phyloP scores from a whole-genome alignment of 2,329 filamentous ascomycete species.

The Ophiosphaerella herpotricha region DNA sequence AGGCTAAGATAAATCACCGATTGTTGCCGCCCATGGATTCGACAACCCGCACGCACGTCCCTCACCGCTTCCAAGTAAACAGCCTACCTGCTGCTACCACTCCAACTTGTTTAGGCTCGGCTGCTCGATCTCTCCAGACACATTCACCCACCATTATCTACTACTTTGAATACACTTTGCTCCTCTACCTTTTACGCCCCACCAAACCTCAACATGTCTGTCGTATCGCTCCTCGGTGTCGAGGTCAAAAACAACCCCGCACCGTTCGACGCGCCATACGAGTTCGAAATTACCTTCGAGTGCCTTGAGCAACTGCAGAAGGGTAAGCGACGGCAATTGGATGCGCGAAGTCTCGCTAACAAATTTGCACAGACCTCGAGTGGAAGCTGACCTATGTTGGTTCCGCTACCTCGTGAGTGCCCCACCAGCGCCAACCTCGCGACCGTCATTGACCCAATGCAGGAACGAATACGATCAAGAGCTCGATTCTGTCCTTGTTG shows the following conservation, averaged over 20 bases:
- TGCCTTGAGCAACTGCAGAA: constrained; percentile 94
- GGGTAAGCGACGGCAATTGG: constrained; percentile 57
- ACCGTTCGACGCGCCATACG: constrained; percentile 87
- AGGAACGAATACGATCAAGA: constrained; percentile 98
- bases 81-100: constrained; percentile 11
- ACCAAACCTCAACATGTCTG: constrained; percentile 71
- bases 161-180: constrained; percentile 1
- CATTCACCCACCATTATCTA: background rate
- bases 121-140: background rate
- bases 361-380: constrained; percentile 73
- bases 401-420: constrained; percentile 88
- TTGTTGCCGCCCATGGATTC: constrained; percentile 25
- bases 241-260: constrained; percentile 97
- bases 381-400: constrained; percentile 99
- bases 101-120: background rate
- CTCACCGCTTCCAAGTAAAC: constrained; percentile 26
- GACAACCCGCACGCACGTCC: constrained; percentile 20
- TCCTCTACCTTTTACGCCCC: background rate
- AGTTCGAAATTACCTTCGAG: constrained; percentile 99
- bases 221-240: constrained; percentile 93
- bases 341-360: constrained; percentile 16
- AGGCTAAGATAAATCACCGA: constrained; percentile 7
- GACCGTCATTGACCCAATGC: constrained; percentile 9
- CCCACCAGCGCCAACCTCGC: constrained; percentile 1
- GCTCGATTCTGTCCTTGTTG: constrained; percentile 93